phyloP scores from a whole-genome alignment of 2,329 filamentous ascomycete species.

The Penicillium freii region DNA sequence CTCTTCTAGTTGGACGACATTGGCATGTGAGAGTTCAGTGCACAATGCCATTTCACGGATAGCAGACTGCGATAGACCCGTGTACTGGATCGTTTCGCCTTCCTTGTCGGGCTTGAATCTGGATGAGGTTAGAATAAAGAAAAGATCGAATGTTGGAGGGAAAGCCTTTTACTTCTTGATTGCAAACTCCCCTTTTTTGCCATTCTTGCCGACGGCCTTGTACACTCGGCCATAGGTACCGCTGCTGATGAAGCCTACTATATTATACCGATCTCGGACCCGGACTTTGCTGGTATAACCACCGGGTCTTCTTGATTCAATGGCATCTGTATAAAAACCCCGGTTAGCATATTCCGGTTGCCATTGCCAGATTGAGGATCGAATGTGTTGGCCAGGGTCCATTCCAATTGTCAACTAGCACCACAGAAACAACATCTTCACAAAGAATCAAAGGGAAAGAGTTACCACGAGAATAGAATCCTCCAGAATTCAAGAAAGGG shows the following conservation, averaged over 20 bases:
- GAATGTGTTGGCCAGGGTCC: conserved; percentile 9
- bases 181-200: conserved; percentile 78
- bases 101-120: conserved; percentile 97
- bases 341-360: conserved; percentile 24
- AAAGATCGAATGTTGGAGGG: background rate
- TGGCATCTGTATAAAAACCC: conserved; percentile 30
- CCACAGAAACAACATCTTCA: background rate
- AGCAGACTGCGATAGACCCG: conserved; percentile 94
- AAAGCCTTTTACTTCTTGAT: conserved; percentile 78
- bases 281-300: conserved; percentile 71
- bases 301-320: conserved; percentile 43
- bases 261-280: conserved; percentile 89
- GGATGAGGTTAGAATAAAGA: conserved; percentile 16
- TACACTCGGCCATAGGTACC: conserved; percentile 98
- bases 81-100: conserved; percentile 90
- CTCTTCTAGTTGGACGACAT: conserved; percentile 87
- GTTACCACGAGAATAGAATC: conserved; percentile 46
- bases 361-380: conserved; percentile 5
- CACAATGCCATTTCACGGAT: conserved; percentile 97
- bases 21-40: conserved; percentile 82
- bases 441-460: conserved; percentile 14
- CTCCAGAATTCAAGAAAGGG: conserved; percentile 39
- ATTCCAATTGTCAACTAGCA: conserved; percentile 10
- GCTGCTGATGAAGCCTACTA: conserved; percentile 96
- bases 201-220: conserved; percentile 79